Conservation (phyloP, 495 filamentous ascomycete genomes). For the Penicillium manginii region DNA sequence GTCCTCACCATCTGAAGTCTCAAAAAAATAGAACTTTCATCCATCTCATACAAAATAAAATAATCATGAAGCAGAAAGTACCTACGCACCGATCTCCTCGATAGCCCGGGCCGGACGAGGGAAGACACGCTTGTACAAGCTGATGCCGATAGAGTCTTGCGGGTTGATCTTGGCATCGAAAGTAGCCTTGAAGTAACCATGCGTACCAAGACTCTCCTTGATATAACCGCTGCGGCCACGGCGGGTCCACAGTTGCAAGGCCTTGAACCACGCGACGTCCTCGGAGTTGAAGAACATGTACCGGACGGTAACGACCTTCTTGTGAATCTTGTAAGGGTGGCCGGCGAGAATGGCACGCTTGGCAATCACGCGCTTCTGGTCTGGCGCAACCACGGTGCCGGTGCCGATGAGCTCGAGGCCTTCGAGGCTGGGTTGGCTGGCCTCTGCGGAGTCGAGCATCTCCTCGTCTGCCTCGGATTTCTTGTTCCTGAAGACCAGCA, state of each 20-base stretch:
- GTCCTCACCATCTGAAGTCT: conserved; percentile 36
- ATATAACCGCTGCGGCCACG: conserved; percentile 84
- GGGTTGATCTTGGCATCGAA: conserved; percentile 96
- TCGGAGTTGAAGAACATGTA: conserved; percentile 99
- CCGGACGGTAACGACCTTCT: conserved; percentile 90
- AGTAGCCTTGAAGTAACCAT: conserved; percentile 98
- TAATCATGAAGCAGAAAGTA: conserved; percentile 7
- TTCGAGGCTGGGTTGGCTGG: conserved; percentile 31
- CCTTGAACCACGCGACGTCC: conserved; percentile 96
- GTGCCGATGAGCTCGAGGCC: conserved; percentile 75
- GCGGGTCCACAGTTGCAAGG: conserved; percentile 91
- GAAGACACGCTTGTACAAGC: conserved; percentile 92
- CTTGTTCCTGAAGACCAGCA: conserved; percentile 78
- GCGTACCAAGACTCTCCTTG: conserved; percentile 92
- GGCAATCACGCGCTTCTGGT: conserved; percentile 79
- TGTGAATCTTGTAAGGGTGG: conserved; percentile 98
- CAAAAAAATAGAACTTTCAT: conserved; percentile 32
- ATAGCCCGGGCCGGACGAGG: conserved; percentile 68
- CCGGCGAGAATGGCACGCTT: conserved; percentile 95
- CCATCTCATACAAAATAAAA: conserved; percentile 14
- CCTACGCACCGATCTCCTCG: conserved; percentile 38
- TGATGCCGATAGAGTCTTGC: conserved; percentile 89
- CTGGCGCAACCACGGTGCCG: conserved; percentile 81
- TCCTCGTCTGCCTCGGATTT: conserved; percentile 42
- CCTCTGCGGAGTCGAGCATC: conserved; percentile 42